Conservation (phyloP, 192 early-diverging fungal genomes). For the Backusella luteola region DNA sequence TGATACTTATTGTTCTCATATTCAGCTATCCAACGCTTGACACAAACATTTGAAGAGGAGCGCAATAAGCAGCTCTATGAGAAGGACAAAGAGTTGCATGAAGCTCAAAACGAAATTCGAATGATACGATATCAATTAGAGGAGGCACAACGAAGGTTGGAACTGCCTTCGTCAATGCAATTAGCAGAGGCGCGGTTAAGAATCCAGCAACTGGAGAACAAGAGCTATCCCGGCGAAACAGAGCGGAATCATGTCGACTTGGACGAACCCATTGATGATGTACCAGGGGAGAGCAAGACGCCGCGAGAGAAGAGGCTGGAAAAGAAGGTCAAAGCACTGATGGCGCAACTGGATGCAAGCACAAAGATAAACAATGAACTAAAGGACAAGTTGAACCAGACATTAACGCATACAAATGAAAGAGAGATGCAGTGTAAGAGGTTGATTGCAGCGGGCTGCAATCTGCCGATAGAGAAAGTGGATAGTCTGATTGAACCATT, state of each 20-base stretch:
- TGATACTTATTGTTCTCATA: too few species aligned
- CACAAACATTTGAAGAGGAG: constrained; percentile 68
- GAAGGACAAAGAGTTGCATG: constrained; percentile 56
- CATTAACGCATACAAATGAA: constrained; percentile 54
- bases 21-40: constrained; percentile 63
- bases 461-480: constrained; percentile 74
- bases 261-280: constrained; percentile 10
- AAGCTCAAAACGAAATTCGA: constrained; percentile 53
- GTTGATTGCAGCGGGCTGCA: constrained; percentile 85
- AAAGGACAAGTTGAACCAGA: constrained; percentile 52
- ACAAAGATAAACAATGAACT: constrained; percentile 44
- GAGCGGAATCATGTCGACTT: background rate
- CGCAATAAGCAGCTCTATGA: constrained; percentile 57
- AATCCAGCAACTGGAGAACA: constrained; percentile 64
- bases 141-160: constrained; percentile 50
- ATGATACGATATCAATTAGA: constrained; percentile 54
- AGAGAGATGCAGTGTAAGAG: constrained; percentile 78
- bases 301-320: constrained; percentile 5
- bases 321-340: constrained; percentile 34
- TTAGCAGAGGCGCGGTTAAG: constrained; percentile 57
- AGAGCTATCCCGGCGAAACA: constrained; percentile 21
- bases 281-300: constrained; percentile 3
- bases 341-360: constrained; percentile 38
- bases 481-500: constrained; percentile 75
- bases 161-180: constrained; percentile 44